These are phyloP conservation scores for Samsoniella hepiali DNA, from an alignment of 2,329 filamentous ascomycete species.

Conservation along the genomic window DNA sequence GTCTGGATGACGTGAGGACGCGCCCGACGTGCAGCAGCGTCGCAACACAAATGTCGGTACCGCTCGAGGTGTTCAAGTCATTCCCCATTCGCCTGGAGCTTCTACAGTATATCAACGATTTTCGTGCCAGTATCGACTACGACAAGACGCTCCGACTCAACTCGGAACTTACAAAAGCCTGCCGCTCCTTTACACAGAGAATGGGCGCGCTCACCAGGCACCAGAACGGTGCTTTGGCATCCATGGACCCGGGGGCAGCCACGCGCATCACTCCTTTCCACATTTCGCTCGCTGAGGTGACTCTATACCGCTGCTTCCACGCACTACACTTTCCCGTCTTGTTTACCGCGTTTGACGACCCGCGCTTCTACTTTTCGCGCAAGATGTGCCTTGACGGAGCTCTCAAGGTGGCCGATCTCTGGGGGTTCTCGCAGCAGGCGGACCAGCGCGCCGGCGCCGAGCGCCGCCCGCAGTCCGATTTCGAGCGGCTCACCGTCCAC, in stretches of 20 bases:
- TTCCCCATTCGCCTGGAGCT: constrained; percentile 43
- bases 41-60: constrained; percentile 47
- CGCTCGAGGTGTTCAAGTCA: constrained; percentile 44
- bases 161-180: constrained; percentile 41
- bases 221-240: constrained; percentile 20
- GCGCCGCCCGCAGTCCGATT: constrained; percentile 29
- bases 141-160: constrained; percentile 46
- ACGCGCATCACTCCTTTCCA: constrained; percentile 38
- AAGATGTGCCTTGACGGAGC: constrained; percentile 47
- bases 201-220: constrained; percentile 36
- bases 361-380: constrained; percentile 51
- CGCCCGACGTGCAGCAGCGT: constrained; percentile 26
- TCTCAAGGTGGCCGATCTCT: constrained; percentile 35
- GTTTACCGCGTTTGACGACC: constrained; percentile 41
- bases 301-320: constrained; percentile 47
- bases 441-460: constrained; percentile 19
- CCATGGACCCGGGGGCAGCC: constrained; percentile 10
- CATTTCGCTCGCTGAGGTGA: constrained; percentile 39
- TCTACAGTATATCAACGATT: constrained; percentile 45
- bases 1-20: constrained; percentile 26
- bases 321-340: constrained; percentile 53
- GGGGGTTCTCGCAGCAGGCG: constrained; percentile 25
- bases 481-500: constrained; percentile 38
- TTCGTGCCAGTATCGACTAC: constrained; percentile 42
- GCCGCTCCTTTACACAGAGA: constrained; percentile 31